Conservation (phyloP, 371 early-diverging fungal genomes). For the Funneliformis caledonium region DNA sequence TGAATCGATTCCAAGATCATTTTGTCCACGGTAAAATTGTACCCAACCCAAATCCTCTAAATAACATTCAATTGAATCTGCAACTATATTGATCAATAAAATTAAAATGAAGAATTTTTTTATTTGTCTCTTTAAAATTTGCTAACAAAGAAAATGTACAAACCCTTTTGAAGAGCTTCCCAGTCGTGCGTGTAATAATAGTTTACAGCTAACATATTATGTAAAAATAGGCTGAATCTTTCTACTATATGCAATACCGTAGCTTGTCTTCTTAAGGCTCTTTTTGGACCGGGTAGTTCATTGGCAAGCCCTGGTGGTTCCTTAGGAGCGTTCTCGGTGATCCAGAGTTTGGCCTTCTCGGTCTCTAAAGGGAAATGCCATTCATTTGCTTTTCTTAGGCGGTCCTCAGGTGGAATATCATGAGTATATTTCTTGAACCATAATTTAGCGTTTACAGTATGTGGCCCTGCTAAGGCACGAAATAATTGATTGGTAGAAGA, state of each 20-base stretch:
- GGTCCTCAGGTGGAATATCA: slow-evolving; percentile 28
- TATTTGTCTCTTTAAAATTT: too few species aligned
- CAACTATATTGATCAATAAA: not conserved
- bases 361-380: slow-evolving; percentile 34
- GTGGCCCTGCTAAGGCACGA: slow-evolving; percentile 33
- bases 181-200: slow-evolving; percentile 39
- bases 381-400: slow-evolving; percentile 28
- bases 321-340: slow-evolving; percentile 24
- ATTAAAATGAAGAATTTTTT: too few species aligned
- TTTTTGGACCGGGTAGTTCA: slow-evolving; percentile 31
- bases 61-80: slow-evolving; percentile 38
- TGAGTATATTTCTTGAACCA: slow-evolving; percentile 28
- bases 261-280: slow-evolving; percentile 23
- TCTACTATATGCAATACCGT: slow-evolving; percentile 38
- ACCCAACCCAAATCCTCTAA: slow-evolving; percentile 39
- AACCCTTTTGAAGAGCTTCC: slow-evolving; percentile 27
- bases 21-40: slow-evolving; percentile 41
- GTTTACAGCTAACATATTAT: slow-evolving; percentile 38
- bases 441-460: slow-evolving; percentile 35
- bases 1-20: slow-evolving; percentile 37
- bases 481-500: slow-evolving; percentile 28
- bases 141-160: too few species aligned
- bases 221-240: slow-evolving; percentile 33
- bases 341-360: slow-evolving; percentile 23
- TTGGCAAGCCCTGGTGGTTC: slow-evolving; percentile 24